phyloP scores from a whole-genome alignment of 2,329 filamentous ascomycete species.

The Ilyonectria robusta region DNA sequence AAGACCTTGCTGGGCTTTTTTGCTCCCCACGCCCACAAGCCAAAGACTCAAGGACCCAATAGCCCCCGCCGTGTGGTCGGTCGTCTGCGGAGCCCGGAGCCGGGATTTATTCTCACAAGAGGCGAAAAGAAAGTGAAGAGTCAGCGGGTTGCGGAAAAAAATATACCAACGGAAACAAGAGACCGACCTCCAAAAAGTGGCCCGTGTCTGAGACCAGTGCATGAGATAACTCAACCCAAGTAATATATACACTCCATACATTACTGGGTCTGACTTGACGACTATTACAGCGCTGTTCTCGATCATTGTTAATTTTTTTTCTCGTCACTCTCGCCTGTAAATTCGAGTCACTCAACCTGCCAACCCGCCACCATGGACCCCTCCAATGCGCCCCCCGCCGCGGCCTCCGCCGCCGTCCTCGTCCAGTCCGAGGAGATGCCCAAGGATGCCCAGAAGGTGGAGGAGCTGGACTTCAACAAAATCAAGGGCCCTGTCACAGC shows the following conservation, averaged over 20 bases:
- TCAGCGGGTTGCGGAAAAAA: conserved; percentile 11
- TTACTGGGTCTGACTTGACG: neutral
- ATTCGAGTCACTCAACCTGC: conserved; percentile 1
- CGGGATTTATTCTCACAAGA: conserved; percentile 32
- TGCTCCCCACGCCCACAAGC: conserved; percentile 11
- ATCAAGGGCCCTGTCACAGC: conserved; percentile 85
- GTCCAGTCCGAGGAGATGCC: conserved; percentile 88
- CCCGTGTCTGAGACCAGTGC: conserved; percentile 11
- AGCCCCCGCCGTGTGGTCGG: conserved; percentile 15
- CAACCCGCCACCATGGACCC: conserved; percentile 48
- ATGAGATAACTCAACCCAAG: neutral
- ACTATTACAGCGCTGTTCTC: neutral
- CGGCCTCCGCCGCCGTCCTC: conserved; percentile 85
- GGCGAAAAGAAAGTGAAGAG: conserved; percentile 1
- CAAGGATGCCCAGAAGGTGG: conserved; percentile 82
- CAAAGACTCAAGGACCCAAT: conserved; percentile 9
- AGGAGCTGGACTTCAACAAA: conserved; percentile 93
- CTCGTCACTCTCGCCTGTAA: conserved; percentile 21
- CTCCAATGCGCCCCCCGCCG: conserved; percentile 66
- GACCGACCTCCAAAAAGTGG: conserved; percentile 4
- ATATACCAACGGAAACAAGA: neutral
- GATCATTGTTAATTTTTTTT: conserved; percentile 4
- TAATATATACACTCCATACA: neutral
- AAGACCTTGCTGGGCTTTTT: neutral
- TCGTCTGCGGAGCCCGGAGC: conserved; percentile 39